Base-by-base conservation (phyloP, 257 asterid genomes). In the Solanum dulcamara region DNA sequence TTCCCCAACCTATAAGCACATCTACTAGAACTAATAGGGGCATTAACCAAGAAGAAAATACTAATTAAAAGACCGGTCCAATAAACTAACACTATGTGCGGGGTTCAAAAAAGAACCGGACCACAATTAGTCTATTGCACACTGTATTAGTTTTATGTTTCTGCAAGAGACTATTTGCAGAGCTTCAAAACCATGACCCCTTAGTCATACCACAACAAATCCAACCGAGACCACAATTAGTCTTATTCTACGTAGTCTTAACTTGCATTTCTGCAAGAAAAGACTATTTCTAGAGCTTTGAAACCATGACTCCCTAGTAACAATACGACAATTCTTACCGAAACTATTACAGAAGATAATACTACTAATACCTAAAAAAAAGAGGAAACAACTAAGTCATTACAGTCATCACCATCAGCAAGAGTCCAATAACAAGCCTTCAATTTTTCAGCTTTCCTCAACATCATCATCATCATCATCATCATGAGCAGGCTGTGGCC, bases 401-500 rank as follows among this genome's bases (percentile, higher is more conserved):
- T 13, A 24, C 72, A 83, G 83, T 50, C 44, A 53, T 60, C 48
- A 83, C 68, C 86, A 75, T 83, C 90, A 88, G 48, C 57, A 77
- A 33, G 42, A 59, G 2, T 71, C 60, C 66, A 57, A 72, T 8
- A 53, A 81, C 38, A 22, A n/a, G 14, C 26, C 81, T 70, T 66
- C 64, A 81, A 64, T 4, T 20, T 20, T 88, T 75, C 84, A 88
- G 84, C 83, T 86, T 46, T 75, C 87, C 70, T 66, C 53, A 26
- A 84, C 83, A 57, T 32, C 82, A 72, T 80, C 44, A 72, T 80
- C 37, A 67, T 75, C n/a, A n/a, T n/a, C 42, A n/a, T 53, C 51
- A 89, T 86, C 91, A 83, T 89, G 92, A 83, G 93, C 88, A 14
- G 93, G 87, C 87, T 93, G 91, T 18, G 93, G 92, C 85, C 87